These are phyloP conservation scores for Geotrichum australiense DNA, from an alignment of 1,139 yeast genomes.

Conservation along the genomic window DNA sequence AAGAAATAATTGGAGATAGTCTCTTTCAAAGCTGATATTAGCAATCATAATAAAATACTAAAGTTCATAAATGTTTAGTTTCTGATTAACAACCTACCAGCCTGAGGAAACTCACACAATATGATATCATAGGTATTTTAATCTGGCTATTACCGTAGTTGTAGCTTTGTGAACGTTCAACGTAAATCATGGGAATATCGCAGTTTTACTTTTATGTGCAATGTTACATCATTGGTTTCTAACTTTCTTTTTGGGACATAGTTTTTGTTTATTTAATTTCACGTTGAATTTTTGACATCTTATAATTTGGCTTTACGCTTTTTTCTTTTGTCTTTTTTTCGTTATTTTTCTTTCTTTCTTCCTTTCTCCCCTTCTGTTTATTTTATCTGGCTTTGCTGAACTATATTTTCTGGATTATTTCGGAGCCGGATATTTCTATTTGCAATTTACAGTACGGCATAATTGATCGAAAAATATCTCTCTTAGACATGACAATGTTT, in stretches of 20 bases:
- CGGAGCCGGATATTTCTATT: background rate
- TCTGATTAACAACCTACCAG: too few relatives aligned
- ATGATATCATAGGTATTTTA: too few relatives aligned
- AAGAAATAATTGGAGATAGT: constrained; percentile 10
- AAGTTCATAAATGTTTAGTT: too few relatives aligned
- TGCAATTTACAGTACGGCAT: too few relatives aligned
- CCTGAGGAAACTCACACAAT: too few relatives aligned
- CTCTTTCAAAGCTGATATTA: too few relatives aligned
- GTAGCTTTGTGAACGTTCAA: too few relatives aligned
- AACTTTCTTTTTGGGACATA: background rate
- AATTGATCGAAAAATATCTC: too few relatives aligned
- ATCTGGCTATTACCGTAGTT: too few relatives aligned
- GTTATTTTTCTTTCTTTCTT: background rate
- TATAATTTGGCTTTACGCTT: background rate
- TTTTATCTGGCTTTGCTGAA: background rate
- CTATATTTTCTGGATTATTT: background rate
- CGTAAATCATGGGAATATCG: background rate
- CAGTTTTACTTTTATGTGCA: background rate
- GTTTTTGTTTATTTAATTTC: background rate
- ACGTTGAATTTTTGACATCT: background rate
- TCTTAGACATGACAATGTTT: constrained; percentile 2
- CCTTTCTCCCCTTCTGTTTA: background rate
- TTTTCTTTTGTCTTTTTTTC: background rate
- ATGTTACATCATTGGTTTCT: background rate
- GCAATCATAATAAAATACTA: too few relatives aligned